Evolutionary conservation across 768 basidiomycete genomes (phyloP), one percentile per base, ranked within the genome.

Genomic region (Trametes cingulata): DNA sequence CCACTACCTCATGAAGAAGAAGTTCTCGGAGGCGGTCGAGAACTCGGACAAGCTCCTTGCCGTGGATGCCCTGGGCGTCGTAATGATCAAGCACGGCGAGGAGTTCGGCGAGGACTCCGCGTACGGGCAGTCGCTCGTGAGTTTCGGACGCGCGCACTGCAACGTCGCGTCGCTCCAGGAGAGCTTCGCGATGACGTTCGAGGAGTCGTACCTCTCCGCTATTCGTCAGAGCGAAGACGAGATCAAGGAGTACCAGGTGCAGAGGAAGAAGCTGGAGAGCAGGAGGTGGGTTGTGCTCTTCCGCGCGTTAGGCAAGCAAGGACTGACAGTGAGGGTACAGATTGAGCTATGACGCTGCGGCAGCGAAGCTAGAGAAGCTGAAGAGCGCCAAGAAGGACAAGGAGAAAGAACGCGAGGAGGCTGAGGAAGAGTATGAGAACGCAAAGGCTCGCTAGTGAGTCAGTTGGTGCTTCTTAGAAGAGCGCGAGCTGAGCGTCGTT

Each of bases 231-330:
- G 87, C 51, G 78, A 78, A 15, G 88, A 85, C 9, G 87, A 90
- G 27, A 87, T 96, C 69, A 91, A 87, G 68, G 93, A 94, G 56
- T 95, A 91, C 63, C 88, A 93, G 58, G 69, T 77, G 5, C 80
- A 88, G 61, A 83, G 86, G 62, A 96, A 94, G 82, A 95, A 94
- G 70, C 74, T 95, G 15, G 93, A 96, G 57, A 93, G 88, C 52
- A 78, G 92, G 68, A 81, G 91, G 93, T 90, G 60, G 51, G 78
- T 70, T 63, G 39, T 22, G 40, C 9, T 19, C 52, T 15, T 47
- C 9, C 42, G n/a, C 22, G 35, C 35, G 1, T 42, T 35, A 43
- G 17, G 24, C 63, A 50, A 17, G 24, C 63, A 50, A 56, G 54
- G 19, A 6, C 27, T 24, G 42, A 51, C 29, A 4, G 29, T 25